A percentile compares a stretch with the other conserved stretches of the same genome.
Conservation (phyloP, 2,329 filamentous ascomycete genomes). For the Aureobasidium sp. region DNA sequence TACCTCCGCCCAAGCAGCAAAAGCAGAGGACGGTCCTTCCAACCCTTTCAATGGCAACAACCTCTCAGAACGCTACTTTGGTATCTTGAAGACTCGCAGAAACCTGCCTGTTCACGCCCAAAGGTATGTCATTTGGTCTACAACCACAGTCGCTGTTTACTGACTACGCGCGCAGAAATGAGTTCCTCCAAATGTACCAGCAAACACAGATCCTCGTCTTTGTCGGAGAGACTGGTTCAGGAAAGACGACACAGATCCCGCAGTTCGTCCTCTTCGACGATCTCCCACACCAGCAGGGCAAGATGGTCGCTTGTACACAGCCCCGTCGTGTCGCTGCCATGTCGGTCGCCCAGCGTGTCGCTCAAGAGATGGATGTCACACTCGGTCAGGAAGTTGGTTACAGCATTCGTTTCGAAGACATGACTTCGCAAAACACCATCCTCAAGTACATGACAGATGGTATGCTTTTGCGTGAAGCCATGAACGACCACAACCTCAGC, state of each 20-base stretch:
- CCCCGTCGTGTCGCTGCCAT: constrained; percentile 98
- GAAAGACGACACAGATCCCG: constrained; percentile 99
- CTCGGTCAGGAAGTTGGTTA: constrained; percentile 97
- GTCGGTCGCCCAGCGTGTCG: constrained; percentile 98
- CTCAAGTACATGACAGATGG: constrained; percentile 99
- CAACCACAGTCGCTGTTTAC: neutral
- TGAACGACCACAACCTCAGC: constrained; percentile 92
- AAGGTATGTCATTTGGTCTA: constrained; percentile 55
- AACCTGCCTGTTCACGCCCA: constrained; percentile 94
- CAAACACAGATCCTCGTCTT: constrained; percentile 97
- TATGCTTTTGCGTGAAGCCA: constrained; percentile 96
- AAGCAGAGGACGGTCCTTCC: constrained; percentile 80
- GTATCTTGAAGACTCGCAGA: constrained; percentile 85
- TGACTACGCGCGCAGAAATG: constrained; percentile 63
- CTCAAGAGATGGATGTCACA: constrained; percentile 94
- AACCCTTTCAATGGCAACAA: constrained; percentile 88
- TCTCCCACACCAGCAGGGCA: constrained; percentile 84
- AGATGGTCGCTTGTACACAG: constrained; percentile 97
- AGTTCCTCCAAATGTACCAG: constrained; percentile 95
- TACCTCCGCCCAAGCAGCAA: constrained; percentile 76
- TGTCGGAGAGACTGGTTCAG: constrained; percentile 98
- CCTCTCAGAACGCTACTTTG: constrained; percentile 88
- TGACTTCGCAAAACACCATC: constrained; percentile 86
- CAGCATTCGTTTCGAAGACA: constrained; percentile 99
- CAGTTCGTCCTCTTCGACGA: constrained; percentile 99